A percentile compares a stretch with the other conserved stretches of the same genome.
Evolutionary conservation across 257 asterid genomes (phyloP).

Genomic region (Perilla frutescens): DNA sequence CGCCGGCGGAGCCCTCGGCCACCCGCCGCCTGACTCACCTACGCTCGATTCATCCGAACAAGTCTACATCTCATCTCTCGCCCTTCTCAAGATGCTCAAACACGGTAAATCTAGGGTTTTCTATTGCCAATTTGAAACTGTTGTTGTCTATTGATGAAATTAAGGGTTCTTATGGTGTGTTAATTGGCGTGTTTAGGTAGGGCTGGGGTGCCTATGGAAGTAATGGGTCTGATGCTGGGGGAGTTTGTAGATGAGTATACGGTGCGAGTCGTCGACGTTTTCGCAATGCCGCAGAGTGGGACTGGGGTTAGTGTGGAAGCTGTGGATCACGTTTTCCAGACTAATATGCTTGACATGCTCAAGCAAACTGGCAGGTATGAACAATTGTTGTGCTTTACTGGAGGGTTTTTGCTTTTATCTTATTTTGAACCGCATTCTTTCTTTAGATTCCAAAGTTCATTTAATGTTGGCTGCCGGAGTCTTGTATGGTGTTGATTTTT

Average conservation of each 20-base stretch:
- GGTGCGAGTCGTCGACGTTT: slow-evolving; percentile 87
- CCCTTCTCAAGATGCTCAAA: slow-evolving; percentile 85
- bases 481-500: not conserved
- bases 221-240: slow-evolving; percentile 86
- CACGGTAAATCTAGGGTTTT: slow-evolving; percentile 65
- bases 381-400: not conserved
- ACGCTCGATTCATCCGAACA: slow-evolving; percentile 84
- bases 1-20: slow-evolving; percentile 78
- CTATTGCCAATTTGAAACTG: not conserved
- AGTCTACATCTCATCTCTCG: slow-evolving; percentile 84
- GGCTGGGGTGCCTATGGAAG: slow-evolving; percentile 93
- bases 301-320: slow-evolving; percentile 95
- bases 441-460: not conserved
- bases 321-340: slow-evolving; percentile 86
- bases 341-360: slow-evolving; percentile 93
- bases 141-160: not conserved
- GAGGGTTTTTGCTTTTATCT: not conserved
- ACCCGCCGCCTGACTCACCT: slow-evolving; percentile 81
- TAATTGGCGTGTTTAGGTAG: slow-evolving; percentile 50
- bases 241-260: slow-evolving; percentile 89
- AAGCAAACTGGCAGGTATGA: slow-evolving; percentile 84
- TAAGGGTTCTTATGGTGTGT: not conserved
- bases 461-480: not conserved
- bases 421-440: not conserved
- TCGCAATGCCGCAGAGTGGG: slow-evolving; percentile 95